A percentile compares a stretch with the other conserved stretches of the same genome.
Conservation (phyloP, 176 grass and related monocot genomes). For the Zoysia pacifica region DNA sequence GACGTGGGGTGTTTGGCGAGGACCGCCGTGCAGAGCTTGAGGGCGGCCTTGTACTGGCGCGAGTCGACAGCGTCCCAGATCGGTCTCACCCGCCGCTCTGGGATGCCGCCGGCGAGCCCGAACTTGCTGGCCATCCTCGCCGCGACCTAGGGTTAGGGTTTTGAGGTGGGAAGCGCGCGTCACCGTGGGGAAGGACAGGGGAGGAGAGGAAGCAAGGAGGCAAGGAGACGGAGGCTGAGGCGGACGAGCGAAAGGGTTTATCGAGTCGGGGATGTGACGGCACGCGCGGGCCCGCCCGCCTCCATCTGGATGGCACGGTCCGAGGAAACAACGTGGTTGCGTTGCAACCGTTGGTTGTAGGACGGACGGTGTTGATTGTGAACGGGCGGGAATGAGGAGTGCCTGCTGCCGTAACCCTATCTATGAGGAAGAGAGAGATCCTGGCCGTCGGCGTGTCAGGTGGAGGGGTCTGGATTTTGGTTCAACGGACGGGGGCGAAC, state of each 20-base stretch:
- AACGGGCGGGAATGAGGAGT: neutral
- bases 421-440: neutral
- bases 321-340: conserved; percentile 9
- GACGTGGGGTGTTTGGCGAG: conserved; percentile 80
- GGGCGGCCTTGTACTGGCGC: conserved; percentile 79
- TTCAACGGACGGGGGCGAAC: no score
- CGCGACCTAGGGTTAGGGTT: conserved; percentile 57
- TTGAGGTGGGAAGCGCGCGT: conserved; percentile 27
- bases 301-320: conserved; percentile 19
- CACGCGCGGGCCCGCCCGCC: neutral
- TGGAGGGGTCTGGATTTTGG: neutral
- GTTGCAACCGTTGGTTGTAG: neutral
- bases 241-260: conserved; percentile 49
- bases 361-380: neutral
- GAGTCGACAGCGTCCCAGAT: conserved; percentile 99
- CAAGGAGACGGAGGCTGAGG: conserved; percentile 22
- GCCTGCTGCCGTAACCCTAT: conserved; percentile 34
- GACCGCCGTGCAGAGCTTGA: conserved; percentile 73
- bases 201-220: neutral
- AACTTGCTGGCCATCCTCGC: conserved; percentile 82
- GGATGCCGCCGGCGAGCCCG: conserved; percentile 84
- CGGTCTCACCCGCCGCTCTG: conserved; percentile 81
- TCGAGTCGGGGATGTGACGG: conserved; percentile 42
- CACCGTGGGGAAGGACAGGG: conserved; percentile 2
- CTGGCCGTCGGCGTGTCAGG: neutral